Percentiles rank a stretch among this genome's conserved stretches.
Evolutionary conservation across 495 filamentous ascomycete species (phyloP).

Genomic region (Bacidia gigantensis): DNA sequence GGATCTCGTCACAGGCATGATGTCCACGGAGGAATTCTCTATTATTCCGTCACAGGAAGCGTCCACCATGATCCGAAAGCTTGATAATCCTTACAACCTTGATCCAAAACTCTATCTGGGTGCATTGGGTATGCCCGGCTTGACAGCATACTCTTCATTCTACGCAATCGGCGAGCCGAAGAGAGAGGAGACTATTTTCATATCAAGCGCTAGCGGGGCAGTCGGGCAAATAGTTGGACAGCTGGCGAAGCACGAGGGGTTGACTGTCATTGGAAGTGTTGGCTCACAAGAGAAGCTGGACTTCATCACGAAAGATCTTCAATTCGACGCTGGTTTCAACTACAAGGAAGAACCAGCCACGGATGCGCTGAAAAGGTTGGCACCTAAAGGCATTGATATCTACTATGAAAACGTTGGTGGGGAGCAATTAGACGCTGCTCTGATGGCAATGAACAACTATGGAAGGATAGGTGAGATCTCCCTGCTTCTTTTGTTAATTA

Average conservation of each 20-base stretch:
- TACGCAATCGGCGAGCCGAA: slow-evolving; percentile 65
- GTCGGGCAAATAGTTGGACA: slow-evolving; percentile 68
- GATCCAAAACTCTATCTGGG: slow-evolving; percentile 51
- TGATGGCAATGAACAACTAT: slow-evolving; percentile 52
- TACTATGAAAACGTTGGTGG: slow-evolving; percentile 95
- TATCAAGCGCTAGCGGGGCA: slow-evolving; percentile 59
- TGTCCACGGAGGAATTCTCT: slow-evolving; percentile 52
- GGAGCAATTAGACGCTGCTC: slow-evolving; percentile 66
- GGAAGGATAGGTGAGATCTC: slow-evolving; percentile 54
- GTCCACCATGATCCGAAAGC: slow-evolving; percentile 25
- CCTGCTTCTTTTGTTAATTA: slow-evolving; percentile 21
- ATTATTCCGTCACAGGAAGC: slow-evolving; percentile 22
- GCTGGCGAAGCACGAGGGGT: slow-evolving; percentile 68
- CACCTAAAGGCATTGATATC: slow-evolving; percentile 76
- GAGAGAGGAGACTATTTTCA: slow-evolving; percentile 69
- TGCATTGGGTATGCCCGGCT: slow-evolving; percentile 64
- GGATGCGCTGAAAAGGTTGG: slow-evolving; percentile 59
- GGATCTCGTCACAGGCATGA: slow-evolving; percentile 47
- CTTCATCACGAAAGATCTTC: slow-evolving; percentile 50
- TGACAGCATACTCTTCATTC: slow-evolving; percentile 60
- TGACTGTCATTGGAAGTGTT: slow-evolving; percentile 68
- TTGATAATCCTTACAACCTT: slow-evolving; percentile 48
- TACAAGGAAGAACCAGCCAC: slow-evolving; percentile 59
- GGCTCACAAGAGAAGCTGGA: slow-evolving; percentile 56
- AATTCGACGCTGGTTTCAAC: slow-evolving; percentile 61